phyloP scores from a whole-genome alignment of 2,329 filamentous ascomycete genomes.

The Fusarium pilosicola region DNA sequence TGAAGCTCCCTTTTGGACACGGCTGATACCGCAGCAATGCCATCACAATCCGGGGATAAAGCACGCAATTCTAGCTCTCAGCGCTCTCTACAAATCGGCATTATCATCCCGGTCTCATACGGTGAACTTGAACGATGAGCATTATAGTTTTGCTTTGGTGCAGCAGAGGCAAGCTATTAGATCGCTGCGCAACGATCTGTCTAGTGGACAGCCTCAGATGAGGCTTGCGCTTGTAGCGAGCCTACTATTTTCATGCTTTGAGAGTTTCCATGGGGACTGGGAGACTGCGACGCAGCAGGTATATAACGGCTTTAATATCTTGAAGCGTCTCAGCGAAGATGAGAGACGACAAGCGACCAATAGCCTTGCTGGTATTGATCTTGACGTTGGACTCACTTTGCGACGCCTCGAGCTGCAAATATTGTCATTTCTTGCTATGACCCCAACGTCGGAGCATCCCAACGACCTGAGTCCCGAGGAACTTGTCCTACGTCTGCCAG shows the following conservation, averaged over 20 bases:
- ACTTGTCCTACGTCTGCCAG: rapidly evolving
- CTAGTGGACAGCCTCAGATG: background rate
- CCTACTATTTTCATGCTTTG: background rate
- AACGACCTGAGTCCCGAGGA: rapidly evolving
- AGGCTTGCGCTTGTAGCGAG: background rate
- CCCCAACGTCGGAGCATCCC: background rate
- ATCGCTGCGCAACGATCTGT: background rate
- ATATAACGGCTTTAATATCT: background rate
- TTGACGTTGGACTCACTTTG: background rate
- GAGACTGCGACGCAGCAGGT: background rate
- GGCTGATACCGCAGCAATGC: background rate
- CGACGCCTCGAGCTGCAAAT: background rate
- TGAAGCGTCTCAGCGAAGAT: background rate
- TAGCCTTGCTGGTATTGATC: background rate
- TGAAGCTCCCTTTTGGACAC: background rate
- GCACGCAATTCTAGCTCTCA: background rate
- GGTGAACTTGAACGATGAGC: background rate
- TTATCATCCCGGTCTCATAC: background rate
- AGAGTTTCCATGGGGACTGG: background rate
- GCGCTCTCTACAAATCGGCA: background rate
- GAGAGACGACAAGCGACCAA: background rate
- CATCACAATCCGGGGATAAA: background rate
- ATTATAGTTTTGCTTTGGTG: background rate
- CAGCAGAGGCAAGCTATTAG: background rate
- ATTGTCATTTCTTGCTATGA: background rate